Base-by-base conservation (phyloP, 345 rosid species). In the Luvunga scandens region DNA sequence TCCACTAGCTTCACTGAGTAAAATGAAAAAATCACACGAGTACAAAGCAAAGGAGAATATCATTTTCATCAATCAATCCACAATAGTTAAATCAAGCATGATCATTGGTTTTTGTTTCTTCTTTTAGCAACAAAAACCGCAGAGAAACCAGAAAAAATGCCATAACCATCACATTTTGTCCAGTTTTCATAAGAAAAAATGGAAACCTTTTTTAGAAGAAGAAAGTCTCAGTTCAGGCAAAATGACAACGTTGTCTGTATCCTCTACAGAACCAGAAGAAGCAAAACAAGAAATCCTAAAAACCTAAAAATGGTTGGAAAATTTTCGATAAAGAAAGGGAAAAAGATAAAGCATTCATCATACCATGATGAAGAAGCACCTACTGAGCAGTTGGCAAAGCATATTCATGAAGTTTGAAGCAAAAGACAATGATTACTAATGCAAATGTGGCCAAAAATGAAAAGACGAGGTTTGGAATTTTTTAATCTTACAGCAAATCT, bases 401-500 rank as follows among this genome's bases (percentile, higher is more conserved):
- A 69, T 14, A 24, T 25, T n/a, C 31, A 67, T 31, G 7, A 71
- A 19, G 18, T 71, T 30, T 53, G 4, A 53, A 9, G 38, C 27
- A 61, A 9, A 10, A 27, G 57, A 5, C 5, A 30, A 60, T 25
- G 39, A 21, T 60, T 6, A 18, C 27, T 38, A 25, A 27, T 12
- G 66, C 34, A 74, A 39, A 25, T 28, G 28, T 12, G 16, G 55
- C 9, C 9, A 7, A 63, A 69, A 48, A 25, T 9, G 45, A 36
- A 68, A 48, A 5, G 24, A 24, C 3, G 25, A 16, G 7, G 12
- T 24, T 74, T 6, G 48, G 68, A 25, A 25, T 25, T n/a, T 1
- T 21, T 59, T 33, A 59, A 39, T 19, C 84, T 75, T 78, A 84
- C 86, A 71, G 84, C 82, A 55, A 84, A 84, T 81, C 86, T 78